Conservation (phyloP, 306 rosid genomes). For the Glycine tomentella region DNA sequence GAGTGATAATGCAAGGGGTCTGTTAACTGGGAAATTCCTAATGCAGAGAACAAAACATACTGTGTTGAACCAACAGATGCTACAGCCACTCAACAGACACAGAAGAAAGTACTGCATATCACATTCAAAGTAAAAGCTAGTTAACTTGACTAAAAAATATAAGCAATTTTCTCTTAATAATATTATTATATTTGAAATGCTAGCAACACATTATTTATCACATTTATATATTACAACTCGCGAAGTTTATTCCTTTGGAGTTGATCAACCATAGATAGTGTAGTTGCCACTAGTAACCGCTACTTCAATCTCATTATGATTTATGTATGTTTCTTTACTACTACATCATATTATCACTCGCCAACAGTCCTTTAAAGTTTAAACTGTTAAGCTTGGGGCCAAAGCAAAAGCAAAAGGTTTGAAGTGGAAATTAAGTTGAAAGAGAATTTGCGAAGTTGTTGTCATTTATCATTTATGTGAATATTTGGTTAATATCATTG, state of each 20-base stretch:
- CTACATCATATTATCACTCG: too few relatives aligned
- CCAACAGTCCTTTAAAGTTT: too few relatives aligned
- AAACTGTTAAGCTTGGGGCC: too few relatives aligned
- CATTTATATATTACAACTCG: not conserved
- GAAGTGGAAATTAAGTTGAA: constrained; percentile 11
- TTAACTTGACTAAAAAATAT: constrained; percentile 11
- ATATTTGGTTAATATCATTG: not conserved
- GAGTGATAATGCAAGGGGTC: constrained; percentile 85
- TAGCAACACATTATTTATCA: too few relatives aligned
- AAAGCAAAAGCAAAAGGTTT: not conserved
- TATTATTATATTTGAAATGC: not conserved
- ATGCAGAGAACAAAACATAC: constrained; percentile 95
- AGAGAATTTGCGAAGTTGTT: not conserved
- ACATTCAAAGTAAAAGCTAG: constrained; percentile 33
- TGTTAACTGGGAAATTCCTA: constrained; percentile 78
- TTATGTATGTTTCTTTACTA: not conserved
- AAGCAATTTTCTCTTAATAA: constrained; percentile 16
- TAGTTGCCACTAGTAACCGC: not conserved
- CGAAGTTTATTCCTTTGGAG: not conserved
- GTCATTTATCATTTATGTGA: constrained; percentile 2
- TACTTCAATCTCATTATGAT: not conserved
- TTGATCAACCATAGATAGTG: not conserved
- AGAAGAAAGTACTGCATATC: constrained; percentile 74
- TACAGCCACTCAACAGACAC: constrained; percentile 80
- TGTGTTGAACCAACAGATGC: constrained; percentile 99